A percentile compares a stretch with the other conserved stretches of the same genome.
These are phyloP conservation scores for Ogataea thermomethanolica DNA, from an alignment of 805 yeast species.

Conservation along the genomic window DNA sequence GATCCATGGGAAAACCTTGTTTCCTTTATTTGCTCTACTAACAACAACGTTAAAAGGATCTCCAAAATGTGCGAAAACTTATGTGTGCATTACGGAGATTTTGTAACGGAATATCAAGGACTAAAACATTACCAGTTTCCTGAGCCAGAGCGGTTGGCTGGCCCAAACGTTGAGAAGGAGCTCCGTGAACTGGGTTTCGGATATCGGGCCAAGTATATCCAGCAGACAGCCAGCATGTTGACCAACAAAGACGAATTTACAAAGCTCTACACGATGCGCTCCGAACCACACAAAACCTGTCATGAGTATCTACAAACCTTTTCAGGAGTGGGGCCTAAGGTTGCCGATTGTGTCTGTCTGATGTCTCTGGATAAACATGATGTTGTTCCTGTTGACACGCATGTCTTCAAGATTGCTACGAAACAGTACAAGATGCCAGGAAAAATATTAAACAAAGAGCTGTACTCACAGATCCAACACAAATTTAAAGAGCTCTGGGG, in stretches of 20 bases:
- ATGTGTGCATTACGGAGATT: constrained; percentile 66
- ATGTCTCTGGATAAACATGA: constrained; percentile 87
- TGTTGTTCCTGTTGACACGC: constrained; percentile 94
- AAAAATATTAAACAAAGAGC: constrained; percentile 46
- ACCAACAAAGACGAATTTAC: constrained; percentile 36
- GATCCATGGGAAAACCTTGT: constrained; percentile 96
- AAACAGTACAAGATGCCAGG: constrained; percentile 62
- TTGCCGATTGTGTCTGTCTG: constrained; percentile 92
- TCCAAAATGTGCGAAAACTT: constrained; percentile 86
- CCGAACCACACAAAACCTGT: constrained; percentile 36
- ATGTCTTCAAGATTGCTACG: constrained; percentile 84
- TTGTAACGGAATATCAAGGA: constrained; percentile 51
- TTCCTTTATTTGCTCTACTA: constrained; percentile 92
- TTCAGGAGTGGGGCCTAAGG: constrained; percentile 95
- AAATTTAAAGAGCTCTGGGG: constrained; percentile 77
- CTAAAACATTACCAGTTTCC: constrained; percentile 73
- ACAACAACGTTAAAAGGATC: constrained; percentile 90
- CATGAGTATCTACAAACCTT: constrained; percentile 60
- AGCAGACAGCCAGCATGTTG: constrained; percentile 66
- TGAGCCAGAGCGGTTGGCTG: constrained; percentile 47
- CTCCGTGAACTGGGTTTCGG: constrained; percentile 70
- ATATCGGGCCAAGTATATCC: constrained; percentile 85
- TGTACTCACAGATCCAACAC: constrained; percentile 54
- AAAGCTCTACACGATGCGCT: constrained; percentile 42
- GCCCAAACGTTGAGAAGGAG: constrained; percentile 29